A percentile compares a stretch with the other conserved stretches of the same genome.
Evolutionary conservation across 176 grass and related monocot genomes (phyloP).

Genomic region (Themeda triandra): DNA sequence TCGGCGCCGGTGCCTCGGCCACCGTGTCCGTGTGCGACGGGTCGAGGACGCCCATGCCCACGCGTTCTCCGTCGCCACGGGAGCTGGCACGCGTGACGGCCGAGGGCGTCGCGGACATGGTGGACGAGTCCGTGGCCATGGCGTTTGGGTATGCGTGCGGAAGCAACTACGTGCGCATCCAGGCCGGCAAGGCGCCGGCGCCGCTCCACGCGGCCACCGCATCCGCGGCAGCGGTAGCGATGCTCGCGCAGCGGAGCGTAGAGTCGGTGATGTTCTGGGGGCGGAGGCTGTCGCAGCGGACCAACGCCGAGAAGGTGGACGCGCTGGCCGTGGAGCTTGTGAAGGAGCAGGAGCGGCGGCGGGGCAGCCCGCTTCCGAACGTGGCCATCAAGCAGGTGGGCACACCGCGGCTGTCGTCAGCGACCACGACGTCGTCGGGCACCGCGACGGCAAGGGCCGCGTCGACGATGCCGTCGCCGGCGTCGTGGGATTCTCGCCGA

Average conservation of each 20-base stretch:
- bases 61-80: conserved; percentile 24
- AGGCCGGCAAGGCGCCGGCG: conserved; percentile 4
- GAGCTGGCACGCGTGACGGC: conserved; percentile 40
- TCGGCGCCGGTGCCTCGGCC: conserved; percentile 32
- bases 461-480: conserved; percentile 45
- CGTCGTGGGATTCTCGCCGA: no score
- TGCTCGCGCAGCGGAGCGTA: conserved; percentile 59
- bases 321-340: conserved; percentile 47
- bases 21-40: not conserved
- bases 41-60: conserved; percentile 17
- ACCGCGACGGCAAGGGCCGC: conserved; percentile 20
- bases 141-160: conserved; percentile 44
- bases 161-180: conserved; percentile 53
- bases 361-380: conserved; percentile 45
- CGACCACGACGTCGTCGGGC: conserved; percentile 35
- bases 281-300: conserved; percentile 44
- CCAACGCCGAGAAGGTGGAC: conserved; percentile 62
- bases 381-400: conserved; percentile 53
- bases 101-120: conserved; percentile 40
- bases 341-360: conserved; percentile 60
- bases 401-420: conserved; percentile 55
- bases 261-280: conserved; percentile 66
- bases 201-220: not conserved
- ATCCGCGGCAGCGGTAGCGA: not conserved
- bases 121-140: conserved; percentile 67